Percentiles rank a stretch among this genome's conserved stretches.
Evolutionary conservation across 2,329 filamentous ascomycete species (phyloP).

Genomic region (Pseudogymnoascus sp.): DNA sequence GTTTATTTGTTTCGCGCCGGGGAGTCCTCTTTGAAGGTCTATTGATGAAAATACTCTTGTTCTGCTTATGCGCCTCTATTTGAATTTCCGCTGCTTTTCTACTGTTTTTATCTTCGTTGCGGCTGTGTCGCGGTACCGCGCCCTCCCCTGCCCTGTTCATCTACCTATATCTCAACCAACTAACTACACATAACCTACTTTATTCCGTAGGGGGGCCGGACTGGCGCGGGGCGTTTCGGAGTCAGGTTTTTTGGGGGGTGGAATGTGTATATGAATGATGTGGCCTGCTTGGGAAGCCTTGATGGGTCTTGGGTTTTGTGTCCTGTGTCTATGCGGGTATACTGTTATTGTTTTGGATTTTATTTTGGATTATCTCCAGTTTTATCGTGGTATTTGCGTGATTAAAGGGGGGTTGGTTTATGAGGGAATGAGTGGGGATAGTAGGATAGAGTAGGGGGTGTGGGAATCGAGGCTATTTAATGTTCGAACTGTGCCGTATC

Average conservation of each 20-base stretch:
- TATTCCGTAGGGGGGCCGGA: background rate
- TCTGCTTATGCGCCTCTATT: background rate
- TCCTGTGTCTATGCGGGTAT: slow-evolving; percentile 2
- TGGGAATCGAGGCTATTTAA: background rate
- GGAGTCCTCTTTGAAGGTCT: background rate
- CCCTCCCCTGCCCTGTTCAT: background rate
- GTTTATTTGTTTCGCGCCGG: background rate
- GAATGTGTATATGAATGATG: slow-evolving; percentile 8
- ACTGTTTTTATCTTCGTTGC: slow-evolving; percentile 2
- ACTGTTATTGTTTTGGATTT: background rate
- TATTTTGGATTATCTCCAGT: background rate
- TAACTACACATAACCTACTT: slow-evolving; percentile 1
- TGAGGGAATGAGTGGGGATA: background rate
- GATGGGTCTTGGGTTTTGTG: background rate
- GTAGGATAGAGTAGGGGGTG: background rate
- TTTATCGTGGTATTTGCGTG: background rate
- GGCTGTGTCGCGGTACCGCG: background rate
- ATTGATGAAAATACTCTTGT: slow-evolving; percentile 3
- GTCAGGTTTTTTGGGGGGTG: background rate
- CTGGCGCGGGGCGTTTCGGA: background rate
- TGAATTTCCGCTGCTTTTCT: background rate
- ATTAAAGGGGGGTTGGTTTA: background rate
- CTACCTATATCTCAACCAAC: background rate
- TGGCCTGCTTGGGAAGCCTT: background rate
- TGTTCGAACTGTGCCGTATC: background rate